These are phyloP conservation scores for Endocalyx cinctus DNA, from an alignment of 2,329 filamentous ascomycete genomes.

Conservation along the genomic window DNA sequence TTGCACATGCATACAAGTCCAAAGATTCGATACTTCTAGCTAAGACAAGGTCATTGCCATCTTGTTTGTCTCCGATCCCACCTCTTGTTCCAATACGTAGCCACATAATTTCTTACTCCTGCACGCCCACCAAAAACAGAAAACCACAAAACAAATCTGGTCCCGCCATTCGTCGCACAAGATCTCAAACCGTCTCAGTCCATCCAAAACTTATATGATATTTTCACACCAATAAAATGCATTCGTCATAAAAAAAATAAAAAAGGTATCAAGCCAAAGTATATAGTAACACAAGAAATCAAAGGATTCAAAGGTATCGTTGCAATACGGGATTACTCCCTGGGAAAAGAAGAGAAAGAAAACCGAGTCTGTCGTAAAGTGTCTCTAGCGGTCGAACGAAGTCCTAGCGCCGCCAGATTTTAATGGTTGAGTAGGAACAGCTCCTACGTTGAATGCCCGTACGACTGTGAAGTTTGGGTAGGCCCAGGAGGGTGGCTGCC, in stretches of 20 bases:
- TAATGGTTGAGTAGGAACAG: constrained; percentile 1
- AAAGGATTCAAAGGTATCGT: constrained; percentile 4
- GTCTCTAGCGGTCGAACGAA: not conserved
- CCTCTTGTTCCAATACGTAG: too few species aligned
- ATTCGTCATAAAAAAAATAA: constrained; percentile 1
- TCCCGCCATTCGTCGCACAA: too few species aligned
- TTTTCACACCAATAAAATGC: constrained; percentile 1
- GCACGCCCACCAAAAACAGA: constrained; percentile 12
- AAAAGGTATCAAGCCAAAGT: too few species aligned
- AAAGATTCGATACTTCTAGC: too few species aligned
- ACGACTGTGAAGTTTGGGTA: constrained; percentile 20
- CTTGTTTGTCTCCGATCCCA: too few species aligned
- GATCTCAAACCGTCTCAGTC: too few species aligned
- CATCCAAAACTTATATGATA: too few species aligned
- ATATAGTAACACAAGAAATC: constrained; percentile 22
- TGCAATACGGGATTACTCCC: constrained; percentile 15
- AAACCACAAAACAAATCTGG: constrained; percentile 8
- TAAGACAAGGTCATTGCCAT: too few species aligned
- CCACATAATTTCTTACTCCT: constrained; percentile 2
- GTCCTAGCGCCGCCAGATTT: not conserved
- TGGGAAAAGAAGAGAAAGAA: constrained; percentile 12
- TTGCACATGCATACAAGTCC: too few species aligned
- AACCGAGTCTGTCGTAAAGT: not conserved
- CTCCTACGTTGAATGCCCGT: constrained; percentile 21
- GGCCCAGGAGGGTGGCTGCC: constrained; percentile 17